Base-by-base conservation (phyloP, 345 rosid species). In the Ceriops tagal region DNA sequence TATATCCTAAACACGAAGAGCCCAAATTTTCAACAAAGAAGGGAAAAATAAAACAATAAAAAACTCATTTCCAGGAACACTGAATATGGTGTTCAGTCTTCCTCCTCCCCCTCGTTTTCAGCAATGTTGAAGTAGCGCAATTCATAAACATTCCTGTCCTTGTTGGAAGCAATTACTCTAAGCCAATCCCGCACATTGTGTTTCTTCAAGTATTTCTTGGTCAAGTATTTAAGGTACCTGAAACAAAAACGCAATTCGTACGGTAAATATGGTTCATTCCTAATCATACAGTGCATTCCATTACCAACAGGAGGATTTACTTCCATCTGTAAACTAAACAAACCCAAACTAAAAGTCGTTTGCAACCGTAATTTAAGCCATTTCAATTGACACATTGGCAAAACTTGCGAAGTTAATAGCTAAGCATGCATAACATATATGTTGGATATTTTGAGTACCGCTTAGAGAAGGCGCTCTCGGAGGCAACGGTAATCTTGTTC, bases 101-200 rank as follows among this genome's bases (percentile, higher is more conserved):
- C 79, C 60, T 75, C 71, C n/a, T 75, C 74, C 5, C 67, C 75
- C 62, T 75, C 71, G 1, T 75, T 75, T 71, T 75, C 79, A 0
- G 79, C 79, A 52, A 75, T 75, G 58, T 75, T 75, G 71, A 75
- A 75, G 71, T 70, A 75, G 16, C 79, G 71, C 52, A 76, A 43
- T 57, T 76, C 79, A 30, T 76, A 70, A 34, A 76, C 71, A 53
- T 66, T 71, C 67, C 79, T 66, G 19, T 76, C 79, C 55, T 71
- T 76, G 75, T 76, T 76, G 30, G 79, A 71, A 61, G 79, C 67
- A 70, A 76, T 76, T 10, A 76, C 79, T 8, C 79, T 61, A 46
- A 76, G 71, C 75, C 79, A 76, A 24, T 76, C 79, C 28, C 79
- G 52, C 58, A 76, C 79, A 32, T 76, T 71, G 75, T 76, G 75